Base-by-base conservation (phyloP, 2,329 filamentous ascomycete genomes). In the Cercospora zeae-maydis region DNA sequence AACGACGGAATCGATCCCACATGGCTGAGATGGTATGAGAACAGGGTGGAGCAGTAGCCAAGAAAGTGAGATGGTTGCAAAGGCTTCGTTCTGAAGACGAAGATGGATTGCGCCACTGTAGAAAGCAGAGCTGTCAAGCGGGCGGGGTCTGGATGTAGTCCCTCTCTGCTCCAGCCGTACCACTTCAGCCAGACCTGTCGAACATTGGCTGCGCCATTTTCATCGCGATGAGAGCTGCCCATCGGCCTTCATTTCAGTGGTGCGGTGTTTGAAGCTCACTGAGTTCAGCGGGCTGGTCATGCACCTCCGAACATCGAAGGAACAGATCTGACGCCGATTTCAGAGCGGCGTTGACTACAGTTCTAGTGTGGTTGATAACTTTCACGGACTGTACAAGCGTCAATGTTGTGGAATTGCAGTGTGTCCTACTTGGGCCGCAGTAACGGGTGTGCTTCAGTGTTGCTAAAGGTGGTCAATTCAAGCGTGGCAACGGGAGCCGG, bases 361-460 rank as follows among this genome's bases (percentile, higher is more conserved):
- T 24, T 45, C 39, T 45, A 13, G 19, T 24, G 21, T 19, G 11
- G 11, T 45, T 24, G 21, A 45, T 16, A 45, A 45, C 24, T 24
- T 45, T 21, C 8, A 45, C 10, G 39, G 21, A 21, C 39, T 45
- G 21, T 45, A 11, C 39, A 21, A 21, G 19, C 9, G 13, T 45
- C 39, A n/a, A 45, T 16, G 21, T 21, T 45, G 4, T 45, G 16
- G 39, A 3, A 45, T 19, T 21, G 19, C 39, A 1, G 19, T 2
- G 21, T 45, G 21, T 45, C 16, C 39, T 45, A 45, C 19, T 45
- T 61, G 9, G 65, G 60, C 42, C 65, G 59, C 27, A 66, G 21
- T 30, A 66, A 54, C 19, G 77, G 77, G 75, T 80, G 78, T 34
- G 78, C 78, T 68, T 80, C 78, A 3, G 78, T 80, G 67, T 79